Percentiles rank a stretch among this genome's conserved stretches.
Evolutionary conservation across 1,284 basidiomycete species (phyloP).

Genomic region (Ustilago loliicola): DNA sequence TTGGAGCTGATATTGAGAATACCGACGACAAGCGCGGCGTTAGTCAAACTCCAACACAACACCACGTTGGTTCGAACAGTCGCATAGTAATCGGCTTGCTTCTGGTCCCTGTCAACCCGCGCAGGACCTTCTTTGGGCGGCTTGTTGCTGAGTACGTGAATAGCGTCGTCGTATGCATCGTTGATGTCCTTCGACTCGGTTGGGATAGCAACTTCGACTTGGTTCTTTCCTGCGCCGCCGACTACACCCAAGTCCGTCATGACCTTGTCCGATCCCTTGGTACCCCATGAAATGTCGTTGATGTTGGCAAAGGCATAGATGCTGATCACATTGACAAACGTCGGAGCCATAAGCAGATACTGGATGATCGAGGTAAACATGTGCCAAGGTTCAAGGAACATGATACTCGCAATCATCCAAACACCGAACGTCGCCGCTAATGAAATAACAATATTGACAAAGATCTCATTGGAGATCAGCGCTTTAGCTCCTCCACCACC

Average conservation of each 20-base stretch:
- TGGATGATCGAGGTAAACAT: conserved; percentile 68
- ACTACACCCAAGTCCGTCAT: conserved; percentile 66
- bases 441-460: conserved; percentile 68
- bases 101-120: conserved; percentile 56
- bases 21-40: conserved; percentile 64
- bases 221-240: conserved; percentile 36
- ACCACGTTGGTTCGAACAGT: conserved; percentile 92
- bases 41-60: conserved; percentile 77
- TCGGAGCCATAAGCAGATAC: conserved; percentile 67
- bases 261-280: conserved; percentile 66
- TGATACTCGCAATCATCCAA: conserved; percentile 63
- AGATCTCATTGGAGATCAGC: conserved; percentile 56
- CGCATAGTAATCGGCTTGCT: conserved; percentile 69
- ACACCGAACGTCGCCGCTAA: conserved; percentile 67
- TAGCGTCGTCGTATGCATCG: conserved; percentile 68
- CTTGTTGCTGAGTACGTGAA: conserved; percentile 63
- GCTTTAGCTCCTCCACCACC: conserved; percentile 36
- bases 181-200: conserved; percentile 67
- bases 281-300: conserved; percentile 68
- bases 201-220: conserved; percentile 66
- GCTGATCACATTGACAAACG: conserved; percentile 68
- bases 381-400: conserved; percentile 69
- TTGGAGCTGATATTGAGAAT: conserved; percentile 62
- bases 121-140: conserved; percentile 37
- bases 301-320: conserved; percentile 70